phyloP scores from a whole-genome alignment of 345 rosid species.

The Boechera divaricarpa region DNA sequence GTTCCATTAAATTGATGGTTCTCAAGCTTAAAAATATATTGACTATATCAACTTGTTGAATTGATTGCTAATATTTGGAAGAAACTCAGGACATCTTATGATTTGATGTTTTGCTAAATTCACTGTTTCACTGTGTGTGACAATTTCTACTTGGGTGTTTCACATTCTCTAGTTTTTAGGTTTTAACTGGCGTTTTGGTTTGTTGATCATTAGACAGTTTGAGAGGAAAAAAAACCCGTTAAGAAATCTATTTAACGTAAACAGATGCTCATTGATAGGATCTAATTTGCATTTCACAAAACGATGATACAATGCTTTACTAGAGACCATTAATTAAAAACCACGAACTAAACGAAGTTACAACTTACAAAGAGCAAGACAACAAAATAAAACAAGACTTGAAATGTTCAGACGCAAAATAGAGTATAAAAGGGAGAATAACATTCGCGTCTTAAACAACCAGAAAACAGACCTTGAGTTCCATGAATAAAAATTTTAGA shows the following conservation, averaged over 20 bases:
- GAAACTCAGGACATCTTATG: not conserved
- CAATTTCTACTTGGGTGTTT: not conserved
- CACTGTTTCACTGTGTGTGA: no score
- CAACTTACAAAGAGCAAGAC: constrained; percentile 31
- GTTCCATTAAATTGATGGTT: not conserved
- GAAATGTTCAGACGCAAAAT: constrained; percentile 24
- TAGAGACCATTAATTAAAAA: constrained; percentile 16
- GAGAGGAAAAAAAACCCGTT: no score
- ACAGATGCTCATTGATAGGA: not conserved
- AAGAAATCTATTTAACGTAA: not conserved
- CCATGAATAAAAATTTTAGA: constrained; percentile 32
- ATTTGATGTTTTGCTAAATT: not conserved
- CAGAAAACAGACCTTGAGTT: constrained; percentile 23
- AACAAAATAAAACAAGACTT: not conserved
- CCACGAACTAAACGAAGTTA: constrained; percentile 37
- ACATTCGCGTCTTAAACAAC: constrained; percentile 31
- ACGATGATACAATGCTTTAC: constrained; percentile 32
- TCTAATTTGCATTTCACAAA: constrained; percentile 33
- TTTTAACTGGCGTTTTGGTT: not conserved
- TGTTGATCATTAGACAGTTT: not conserved
- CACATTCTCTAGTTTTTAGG: not conserved
- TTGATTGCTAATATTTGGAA: not conserved
- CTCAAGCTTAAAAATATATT: not conserved
- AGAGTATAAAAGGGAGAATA: constrained; percentile 24
- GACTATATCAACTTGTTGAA: not conserved